Conservation (phyloP, 768 basidiomycete species). For the Imleria badia region DNA sequence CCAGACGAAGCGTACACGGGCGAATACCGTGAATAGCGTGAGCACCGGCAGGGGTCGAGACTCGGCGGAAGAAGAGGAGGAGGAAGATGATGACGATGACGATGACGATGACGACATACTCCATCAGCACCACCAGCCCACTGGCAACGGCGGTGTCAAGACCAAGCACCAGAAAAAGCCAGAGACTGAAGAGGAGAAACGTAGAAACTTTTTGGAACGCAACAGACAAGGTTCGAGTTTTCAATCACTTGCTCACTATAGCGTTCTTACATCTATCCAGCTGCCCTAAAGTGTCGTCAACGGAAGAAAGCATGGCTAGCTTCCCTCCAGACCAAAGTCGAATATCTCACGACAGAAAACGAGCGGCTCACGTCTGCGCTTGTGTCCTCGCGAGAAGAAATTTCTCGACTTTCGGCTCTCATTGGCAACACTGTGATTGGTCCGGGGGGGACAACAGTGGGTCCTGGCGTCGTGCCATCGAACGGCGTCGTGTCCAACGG, state of each 20-base stretch:
- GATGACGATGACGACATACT: conserved; percentile 37
- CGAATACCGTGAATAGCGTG: conserved; percentile 32
- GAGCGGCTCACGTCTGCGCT: conserved; percentile 88
- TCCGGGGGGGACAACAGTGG: conserved; percentile 31
- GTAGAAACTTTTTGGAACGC: conserved; percentile 93
- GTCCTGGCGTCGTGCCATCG: conserved; percentile 31
- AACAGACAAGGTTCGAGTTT: conserved; percentile 83
- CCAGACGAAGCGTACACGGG: conserved; percentile 39
- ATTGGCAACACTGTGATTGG: conserved; percentile 66
- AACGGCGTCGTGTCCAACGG: conserved; percentile 28
- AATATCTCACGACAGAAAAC: conserved; percentile 90
- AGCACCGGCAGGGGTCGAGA: conserved; percentile 38
- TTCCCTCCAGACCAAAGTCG: conserved; percentile 91
- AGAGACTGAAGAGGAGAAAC: conserved; percentile 98
- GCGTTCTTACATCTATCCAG: conserved; percentile 40
- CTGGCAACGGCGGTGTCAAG: conserved; percentile 12
- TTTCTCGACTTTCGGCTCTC: conserved; percentile 74
- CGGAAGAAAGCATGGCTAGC: conserved; percentile 98
- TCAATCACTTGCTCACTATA: not conserved
- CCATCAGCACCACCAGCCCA: conserved; percentile 23
- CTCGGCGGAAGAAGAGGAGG: conserved; percentile 35
- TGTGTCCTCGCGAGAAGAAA: conserved; percentile 87
- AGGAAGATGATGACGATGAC: conserved; percentile 42
- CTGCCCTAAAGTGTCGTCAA: conserved; percentile 97
- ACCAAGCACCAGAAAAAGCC: conserved; percentile 59